Base-by-base conservation (phyloP, 1,284 basidiomycete species). In the Pseudozyma pruni region DNA sequence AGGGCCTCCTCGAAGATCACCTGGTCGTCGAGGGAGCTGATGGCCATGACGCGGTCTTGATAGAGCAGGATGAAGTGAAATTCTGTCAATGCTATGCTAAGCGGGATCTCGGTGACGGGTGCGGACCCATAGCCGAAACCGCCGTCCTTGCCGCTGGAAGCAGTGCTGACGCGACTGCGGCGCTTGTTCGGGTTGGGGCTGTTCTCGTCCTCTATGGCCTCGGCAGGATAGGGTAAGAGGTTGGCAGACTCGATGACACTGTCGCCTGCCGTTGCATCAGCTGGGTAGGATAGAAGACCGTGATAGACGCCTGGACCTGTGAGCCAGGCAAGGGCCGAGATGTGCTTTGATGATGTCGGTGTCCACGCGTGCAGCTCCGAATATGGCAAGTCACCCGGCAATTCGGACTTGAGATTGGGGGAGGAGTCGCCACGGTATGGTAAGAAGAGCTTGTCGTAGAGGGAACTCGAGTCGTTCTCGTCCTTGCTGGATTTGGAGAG, bases 41-140 rank as follows among this genome's bases (percentile, higher is more conserved):
- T 86, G 5, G 89, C 93, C 20, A 89, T 85, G 8, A 98, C 86
- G 32, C 89, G 86, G 79, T 95, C 90, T 32, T 86, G 85, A 83
- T 94, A 97, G 1, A 98, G 85, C 13, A 98, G 83, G 20, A 98
- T 85, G 80, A 94, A 92, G 79, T 98, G 95, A 81, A 93, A 96
- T 80, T 95, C 91, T 0, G 94, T 96, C 56, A 96, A 84, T 14
- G 89, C 87, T 75, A 96, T 89, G 4, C 92, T 91, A 9, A 89
- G 78, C 20, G 72, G 78, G 29, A 74, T 74, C 53, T 78, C 74
- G 37, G 74, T 61, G 25, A 72, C 52, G 10, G 70, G 46, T 8
- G 53, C 57, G 2, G 38, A 47, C 4, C 19, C 46, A 11, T 42
- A 38, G 17, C 46, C 57, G 13, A 55, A 62, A 2, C 53, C 46